Conservation (phyloP, 495 filamentous ascomycete species). For the Usnea hakonensis region DNA sequence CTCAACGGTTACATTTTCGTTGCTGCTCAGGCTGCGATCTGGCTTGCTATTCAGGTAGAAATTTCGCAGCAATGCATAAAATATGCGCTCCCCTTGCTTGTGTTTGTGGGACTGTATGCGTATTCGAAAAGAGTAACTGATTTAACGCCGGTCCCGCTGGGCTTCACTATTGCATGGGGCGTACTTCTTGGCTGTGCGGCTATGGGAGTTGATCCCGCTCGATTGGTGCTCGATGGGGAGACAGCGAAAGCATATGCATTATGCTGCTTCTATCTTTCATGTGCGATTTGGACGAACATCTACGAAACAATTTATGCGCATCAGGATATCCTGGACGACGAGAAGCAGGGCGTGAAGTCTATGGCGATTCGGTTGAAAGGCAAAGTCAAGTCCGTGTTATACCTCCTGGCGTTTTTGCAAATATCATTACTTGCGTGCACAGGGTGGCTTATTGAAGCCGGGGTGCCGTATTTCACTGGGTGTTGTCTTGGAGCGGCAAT, state of each 20-base stretch:
- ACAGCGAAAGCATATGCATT: background rate
- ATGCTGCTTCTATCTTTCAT: constrained; percentile 2
- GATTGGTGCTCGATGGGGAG: background rate
- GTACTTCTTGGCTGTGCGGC: background rate
- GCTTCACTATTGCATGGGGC: constrained; percentile 5
- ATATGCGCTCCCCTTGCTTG: background rate
- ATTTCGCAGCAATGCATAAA: background rate
- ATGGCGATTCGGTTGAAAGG: constrained; percentile 1
- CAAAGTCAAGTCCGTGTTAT: background rate
- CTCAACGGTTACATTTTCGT: background rate
- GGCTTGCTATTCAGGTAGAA: background rate
- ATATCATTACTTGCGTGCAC: constrained; percentile 1
- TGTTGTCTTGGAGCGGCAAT: background rate
- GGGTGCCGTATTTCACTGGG: background rate
- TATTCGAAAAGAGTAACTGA: constrained; percentile 2
- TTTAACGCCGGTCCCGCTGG: constrained; percentile 2
- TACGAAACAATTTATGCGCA: constrained; percentile 7
- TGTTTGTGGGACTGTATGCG: background rate
- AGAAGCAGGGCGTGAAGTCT: background rate
- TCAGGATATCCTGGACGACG: constrained; percentile 4
- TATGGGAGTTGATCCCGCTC: background rate
- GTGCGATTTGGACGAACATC: background rate
- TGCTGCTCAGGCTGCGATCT: background rate
- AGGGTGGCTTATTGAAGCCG: background rate
- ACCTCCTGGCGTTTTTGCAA: background rate